phyloP scores from a whole-genome alignment of 2,329 filamentous ascomycete species.

The Fusarium coicis region DNA sequence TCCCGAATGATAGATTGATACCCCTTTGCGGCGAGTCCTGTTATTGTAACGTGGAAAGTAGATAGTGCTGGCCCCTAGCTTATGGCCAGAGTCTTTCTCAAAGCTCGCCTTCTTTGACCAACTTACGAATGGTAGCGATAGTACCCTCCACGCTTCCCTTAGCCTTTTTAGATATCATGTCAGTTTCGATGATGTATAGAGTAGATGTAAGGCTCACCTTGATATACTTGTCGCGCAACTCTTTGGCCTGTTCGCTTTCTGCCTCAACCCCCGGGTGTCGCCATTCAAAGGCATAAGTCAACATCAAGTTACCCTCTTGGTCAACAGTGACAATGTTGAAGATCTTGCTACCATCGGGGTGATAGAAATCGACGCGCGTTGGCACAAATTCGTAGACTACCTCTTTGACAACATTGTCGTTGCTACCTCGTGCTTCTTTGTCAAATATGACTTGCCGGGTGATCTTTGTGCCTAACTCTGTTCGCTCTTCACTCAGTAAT shows the following conservation, averaged over 20 bases:
- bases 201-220: conserved; percentile 15
- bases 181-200: fast-evolving
- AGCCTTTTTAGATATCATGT: background rate
- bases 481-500: conserved; percentile 44
- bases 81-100: background rate
- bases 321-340: conserved; percentile 49
- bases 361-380: conserved; percentile 49
- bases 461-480: conserved; percentile 33
- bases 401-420: conserved; percentile 41
- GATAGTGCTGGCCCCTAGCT: fast-evolving
- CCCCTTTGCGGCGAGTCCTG: fast-evolving
- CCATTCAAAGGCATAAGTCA: conserved; percentile 54
- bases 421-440: conserved; percentile 3
- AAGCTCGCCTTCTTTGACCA: conserved; percentile 20
- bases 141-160: conserved; percentile 29
- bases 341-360: conserved; percentile 51
- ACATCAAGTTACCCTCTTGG: conserved; percentile 43
- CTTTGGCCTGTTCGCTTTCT: conserved; percentile 42
- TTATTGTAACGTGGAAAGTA: fast-evolving
- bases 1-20: background rate
- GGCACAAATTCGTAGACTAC: conserved; percentile 47
- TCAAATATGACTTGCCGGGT: conserved; percentile 46
- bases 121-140: conserved; percentile 25
- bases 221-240: conserved; percentile 39
- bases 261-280: conserved; percentile 44